Percentiles rank a stretch among this genome's conserved stretches.
These are phyloP conservation scores for Penicillium sp. DNA, from an alignment of 2,329 filamentous ascomycete genomes.

Conservation along the genomic window DNA sequence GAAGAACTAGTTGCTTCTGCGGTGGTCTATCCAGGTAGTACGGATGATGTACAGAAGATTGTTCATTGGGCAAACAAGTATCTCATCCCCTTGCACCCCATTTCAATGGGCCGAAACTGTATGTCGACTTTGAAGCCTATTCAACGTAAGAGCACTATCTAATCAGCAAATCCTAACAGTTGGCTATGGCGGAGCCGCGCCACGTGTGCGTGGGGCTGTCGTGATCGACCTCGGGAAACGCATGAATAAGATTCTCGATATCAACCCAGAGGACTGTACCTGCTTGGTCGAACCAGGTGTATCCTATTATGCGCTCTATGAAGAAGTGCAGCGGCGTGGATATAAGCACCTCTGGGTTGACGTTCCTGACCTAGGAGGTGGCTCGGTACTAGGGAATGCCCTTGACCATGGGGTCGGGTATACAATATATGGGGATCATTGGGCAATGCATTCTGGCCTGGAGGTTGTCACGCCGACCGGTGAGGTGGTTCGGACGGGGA, in stretches of 20 bases:
- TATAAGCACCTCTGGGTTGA: conserved; percentile 16
- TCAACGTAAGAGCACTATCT: too few species aligned
- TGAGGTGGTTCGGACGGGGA: conserved; percentile 14
- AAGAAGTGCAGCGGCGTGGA: conserved; percentile 7
- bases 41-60: conserved; percentile 8
- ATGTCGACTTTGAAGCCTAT: background rate
- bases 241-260: conserved; percentile 13
- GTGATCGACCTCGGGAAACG: conserved; percentile 14
- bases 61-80: conserved; percentile 6
- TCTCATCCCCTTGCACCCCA: conserved; percentile 10
- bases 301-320: conserved; percentile 13
- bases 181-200: conserved; percentile 17
- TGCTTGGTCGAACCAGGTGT: conserved; percentile 17
- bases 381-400: conserved; percentile 17
- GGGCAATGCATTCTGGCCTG: conserved; percentile 15
- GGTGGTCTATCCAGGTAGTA: conserved; percentile 12
- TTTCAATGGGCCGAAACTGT: conserved; percentile 17
- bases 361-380: conserved; percentile 17
- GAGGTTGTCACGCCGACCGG: conserved; percentile 16
- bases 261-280: conserved; percentile 13
- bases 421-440: conserved; percentile 18
- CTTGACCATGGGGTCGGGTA: conserved; percentile 16
- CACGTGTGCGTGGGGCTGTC: conserved; percentile 10
- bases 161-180: too few species aligned
- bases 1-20: conserved; percentile 14